Evolutionary conservation across 2,329 filamentous ascomycete genomes (phyloP), one percentile per base, ranked within the genome.

Genomic region (Chrysosporium queenslandicum): DNA sequence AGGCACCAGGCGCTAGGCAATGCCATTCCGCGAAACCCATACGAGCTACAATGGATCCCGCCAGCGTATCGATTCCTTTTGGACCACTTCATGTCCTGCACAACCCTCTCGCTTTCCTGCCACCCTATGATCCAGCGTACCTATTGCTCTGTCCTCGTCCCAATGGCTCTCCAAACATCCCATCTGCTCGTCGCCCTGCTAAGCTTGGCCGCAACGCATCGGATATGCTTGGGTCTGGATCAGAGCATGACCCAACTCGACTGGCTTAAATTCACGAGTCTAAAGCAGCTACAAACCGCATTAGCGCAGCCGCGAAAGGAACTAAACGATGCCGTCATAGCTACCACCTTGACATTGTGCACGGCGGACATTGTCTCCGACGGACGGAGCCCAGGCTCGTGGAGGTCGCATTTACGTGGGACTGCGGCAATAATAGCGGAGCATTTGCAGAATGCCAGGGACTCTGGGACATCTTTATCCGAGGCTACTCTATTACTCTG

Each of bases 151-250:
- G 51, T 53, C 18, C 49, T 61, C 14, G 43, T 61, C 8, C 59
- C 59, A 12, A 58, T 61, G 58, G 53, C 59, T 2, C 34, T 56
- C 12, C 55, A 58, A 20, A 57, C 58, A n/a, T 53, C 58, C 2
- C 56, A 58, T 42, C 45, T 61, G 8, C 21, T 60, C 3, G 53
- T 50, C 18, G 56, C 58, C 14, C 36, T 60, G 4, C 50, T 61
- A 12, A 57, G 48, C 29, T 53, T 61, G 5, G 58, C 59, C 20
- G 58, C 58, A 23, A 58, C 58, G 2, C 58, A 61, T 45, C 56
- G 59, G n/a, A 46, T 53, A 20, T 56, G 56, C 27, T 52, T 59
- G 2, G 25, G 68, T 66, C 20, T 75, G 77, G 54, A 68, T 69
- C 41, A 80, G 46, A 55, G 40, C 47, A 18, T 30, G 16, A 27